Base-by-base conservation (phyloP, 2,329 filamentous ascomycete species). In the Grosmannia clavigera region DNA sequence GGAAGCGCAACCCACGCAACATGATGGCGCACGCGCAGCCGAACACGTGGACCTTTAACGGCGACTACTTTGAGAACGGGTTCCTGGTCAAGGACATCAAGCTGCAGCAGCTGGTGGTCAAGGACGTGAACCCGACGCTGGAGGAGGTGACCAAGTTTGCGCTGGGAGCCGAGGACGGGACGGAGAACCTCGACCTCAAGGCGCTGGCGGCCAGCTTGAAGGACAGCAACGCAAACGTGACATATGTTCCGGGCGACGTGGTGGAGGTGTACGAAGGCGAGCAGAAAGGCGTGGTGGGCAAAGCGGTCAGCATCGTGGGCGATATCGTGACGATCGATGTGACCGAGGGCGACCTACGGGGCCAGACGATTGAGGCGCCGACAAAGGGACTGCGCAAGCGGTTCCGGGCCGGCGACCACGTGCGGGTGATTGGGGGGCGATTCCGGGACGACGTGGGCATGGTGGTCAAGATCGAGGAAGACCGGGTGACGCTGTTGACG, bases 101-200 rank as follows among this genome's bases (percentile, higher is more conserved):
- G 72, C 87, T 96, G 61, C 90, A 92, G 68, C 83, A 87, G 68
- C 78, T 99, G 35, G 81, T 82, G n/a, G 87, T 90, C 35, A 92
- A 91, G 66, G 87, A 95, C 66, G 92, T 99, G 60, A 95, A 95
- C 70, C 94, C 94, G 0, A 90, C 87, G 1, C 80, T 99, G 33
- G 94, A 97, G 70, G 94, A 99, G 72, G 90, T 97, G 55, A 95
- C 92, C n/a, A 88, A 86, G 68, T 97, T 99, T 70, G 88, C 92
- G 19, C 86, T 88, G 33, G 88, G 89, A 11, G 86, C 85, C 22
- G 92, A 95, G 65, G 94, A 97, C 70, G 94, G 94, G 22, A 92
- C 90, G 0, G 91, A 96, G 67, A 95, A 95, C 65, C 81, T 99
- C 43, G 94, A 99, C 74, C 81, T 99, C 52, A 88, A 92, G 67